A percentile compares a stretch with the other conserved stretches of the same genome.
Conservation (phyloP, 2,329 filamentous ascomycete species). For the Chrysoporthe puriensis region DNA sequence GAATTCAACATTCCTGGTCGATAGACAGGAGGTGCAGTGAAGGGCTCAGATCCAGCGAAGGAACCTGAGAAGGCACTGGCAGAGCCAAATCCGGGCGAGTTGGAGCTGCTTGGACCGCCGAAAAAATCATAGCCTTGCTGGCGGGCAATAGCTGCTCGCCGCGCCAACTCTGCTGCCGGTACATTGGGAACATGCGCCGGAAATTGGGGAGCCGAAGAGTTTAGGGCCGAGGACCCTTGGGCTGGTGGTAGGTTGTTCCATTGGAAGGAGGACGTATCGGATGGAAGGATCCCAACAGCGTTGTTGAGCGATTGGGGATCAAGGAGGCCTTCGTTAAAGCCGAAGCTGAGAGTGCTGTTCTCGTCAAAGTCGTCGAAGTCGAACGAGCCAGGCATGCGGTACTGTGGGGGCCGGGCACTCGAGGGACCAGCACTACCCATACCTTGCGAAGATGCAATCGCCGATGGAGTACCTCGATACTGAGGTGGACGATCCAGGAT, state of each 20-base stretch:
- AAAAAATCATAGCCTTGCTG: constrained; percentile 23
- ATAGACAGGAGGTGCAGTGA: constrained; percentile 5
- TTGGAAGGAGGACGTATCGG: background rate
- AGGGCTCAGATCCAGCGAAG: background rate
- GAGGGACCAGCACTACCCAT: background rate
- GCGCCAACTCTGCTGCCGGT: constrained; percentile 31
- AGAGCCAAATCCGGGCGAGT: background rate
- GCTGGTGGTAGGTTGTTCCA: background rate
- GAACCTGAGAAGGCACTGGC: constrained; percentile 10
- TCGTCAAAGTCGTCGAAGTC: constrained; percentile 12
- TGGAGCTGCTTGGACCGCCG: constrained; percentile 11
- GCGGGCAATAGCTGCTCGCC: constrained; percentile 29
- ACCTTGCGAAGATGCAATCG: background rate
- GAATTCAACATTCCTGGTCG: constrained; percentile 30
- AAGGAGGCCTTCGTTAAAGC: background rate
- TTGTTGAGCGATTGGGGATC: background rate
- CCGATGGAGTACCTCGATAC: background rate
- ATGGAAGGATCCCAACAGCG: background rate
- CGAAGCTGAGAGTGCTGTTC: background rate
- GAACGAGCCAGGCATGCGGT: constrained; percentile 11
- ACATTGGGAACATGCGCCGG: constrained; percentile 9
- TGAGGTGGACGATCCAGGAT: constrained; percentile 28
- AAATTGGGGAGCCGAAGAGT: background rate
- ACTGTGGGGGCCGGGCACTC: constrained; percentile 2
- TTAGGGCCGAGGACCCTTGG: background rate